These are phyloP conservation scores for Lactarius sanguifluus DNA, from an alignment of 768 basidiomycete genomes.

Conservation along the genomic window DNA sequence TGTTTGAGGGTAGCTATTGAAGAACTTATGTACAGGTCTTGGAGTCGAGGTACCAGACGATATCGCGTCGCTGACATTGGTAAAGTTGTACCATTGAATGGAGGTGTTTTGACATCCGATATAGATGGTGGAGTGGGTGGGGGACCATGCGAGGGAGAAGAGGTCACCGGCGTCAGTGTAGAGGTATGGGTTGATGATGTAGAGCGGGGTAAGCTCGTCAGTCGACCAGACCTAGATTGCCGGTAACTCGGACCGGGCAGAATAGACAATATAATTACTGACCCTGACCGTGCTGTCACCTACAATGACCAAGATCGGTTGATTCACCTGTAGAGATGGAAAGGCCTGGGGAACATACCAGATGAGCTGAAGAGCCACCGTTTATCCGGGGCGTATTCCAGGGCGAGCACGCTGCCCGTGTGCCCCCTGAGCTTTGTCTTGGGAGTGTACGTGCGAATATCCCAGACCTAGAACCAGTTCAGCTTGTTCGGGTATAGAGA, in stretches of 20 bases:
- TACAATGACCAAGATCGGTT: conserved; percentile 33
- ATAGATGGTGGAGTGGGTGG: conserved; percentile 66
- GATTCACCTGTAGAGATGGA: neutral
- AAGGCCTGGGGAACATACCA: conserved; percentile 44
- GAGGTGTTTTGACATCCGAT: conserved; percentile 93
- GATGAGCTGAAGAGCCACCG: conserved; percentile 90
- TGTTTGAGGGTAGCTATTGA: conserved; percentile 82
- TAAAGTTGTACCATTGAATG: conserved; percentile 82
- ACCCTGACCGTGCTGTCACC: conserved; percentile 90
- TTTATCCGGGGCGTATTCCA: conserved; percentile 73
- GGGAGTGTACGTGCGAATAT: conserved; percentile 66
- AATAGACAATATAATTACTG: conserved; percentile 32
- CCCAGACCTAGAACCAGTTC: conserved; percentile 72
- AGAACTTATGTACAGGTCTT: conserved; percentile 78
- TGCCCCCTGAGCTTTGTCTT: conserved; percentile 75
- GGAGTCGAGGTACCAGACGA: conserved; percentile 34
- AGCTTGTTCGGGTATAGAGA: neutral
- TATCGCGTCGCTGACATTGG: conserved; percentile 7
- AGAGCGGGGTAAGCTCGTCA: conserved; percentile 59
- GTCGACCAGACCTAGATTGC: conserved; percentile 77
- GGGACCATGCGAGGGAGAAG: conserved; percentile 81
- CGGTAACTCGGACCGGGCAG: neutral
- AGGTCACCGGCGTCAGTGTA: conserved; percentile 85
- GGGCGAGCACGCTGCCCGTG: conserved; percentile 76
- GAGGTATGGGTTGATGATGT: conserved; percentile 72